Evolutionary conservation across 1,139 yeast species (phyloP), one percentile per base, ranked within the genome.

Genomic region (Kurtzmaniella quercitrusa): DNA sequence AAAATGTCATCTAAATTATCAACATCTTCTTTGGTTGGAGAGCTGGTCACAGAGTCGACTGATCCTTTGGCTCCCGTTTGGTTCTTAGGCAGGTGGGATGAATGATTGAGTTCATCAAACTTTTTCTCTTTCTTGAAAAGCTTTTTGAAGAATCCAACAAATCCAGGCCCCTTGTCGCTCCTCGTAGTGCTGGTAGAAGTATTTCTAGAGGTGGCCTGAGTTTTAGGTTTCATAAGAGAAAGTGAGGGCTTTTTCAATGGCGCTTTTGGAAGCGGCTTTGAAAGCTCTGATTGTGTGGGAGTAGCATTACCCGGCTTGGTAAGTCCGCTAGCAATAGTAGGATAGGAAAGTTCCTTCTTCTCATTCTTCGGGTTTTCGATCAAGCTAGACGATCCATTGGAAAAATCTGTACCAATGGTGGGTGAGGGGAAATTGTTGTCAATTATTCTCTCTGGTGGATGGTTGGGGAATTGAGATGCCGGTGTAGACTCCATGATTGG

Each of bases 51-150:
- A 27, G 31, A 27, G 5, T 27, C 31, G 10, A 27, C 31, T 8
- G 23, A 21, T 21, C 23, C 23, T 21, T 21, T 21, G 7, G 8
- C 8, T 21, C 8, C 23, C 23, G 23, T 21, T 8, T 4, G 8
- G 23, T 21, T 21, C 23, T 5, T 21, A 21, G 23, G 23, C 23
- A 21, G 4, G 8, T 21, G 8, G 23, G 8, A 21, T 21, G 23
- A 21, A 5, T 21, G 23, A 8, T 4, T 21, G 23, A 8, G 8
- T 21, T 8, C 23, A 21, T 21, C 23, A 8, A n/a, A 54, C 10
- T 54, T 55, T 24, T 48, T 38, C 11, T 46, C 50, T 39, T 48
- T 50, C 9, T 34, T 38, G 41, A 51, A 51, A 11, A 51, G 16
- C 42, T 44, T 51, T 21, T 34, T 44, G 36, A 51, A 48, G 3